phyloP scores from a whole-genome alignment of 768 basidiomycete species.

The Trametopsis cervina region DNA sequence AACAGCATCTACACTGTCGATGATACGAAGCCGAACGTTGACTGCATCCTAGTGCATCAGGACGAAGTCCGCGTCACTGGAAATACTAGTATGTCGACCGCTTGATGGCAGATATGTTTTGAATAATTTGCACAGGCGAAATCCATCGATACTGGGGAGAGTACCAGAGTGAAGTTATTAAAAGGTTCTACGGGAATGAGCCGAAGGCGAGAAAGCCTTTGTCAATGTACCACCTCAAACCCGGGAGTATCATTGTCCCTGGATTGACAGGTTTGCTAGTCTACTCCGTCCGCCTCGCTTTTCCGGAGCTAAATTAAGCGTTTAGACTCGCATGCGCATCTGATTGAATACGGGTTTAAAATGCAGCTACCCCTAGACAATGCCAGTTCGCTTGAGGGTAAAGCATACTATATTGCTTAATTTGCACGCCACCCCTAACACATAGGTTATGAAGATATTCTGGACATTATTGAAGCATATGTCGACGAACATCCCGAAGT shows the following conservation, averaged over 20 bases:
- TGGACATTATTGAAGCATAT: slow-evolving; percentile 52
- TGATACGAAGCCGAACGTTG: slow-evolving; percentile 37
- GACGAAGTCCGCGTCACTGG: slow-evolving; percentile 43
- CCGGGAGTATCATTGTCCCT: slow-evolving; percentile 52
- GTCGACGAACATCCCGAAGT: slow-evolving; percentile 53
- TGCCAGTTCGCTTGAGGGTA: slow-evolving; percentile 54
- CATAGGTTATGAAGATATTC: slow-evolving; percentile 41
- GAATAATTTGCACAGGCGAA: slow-evolving; percentile 12
- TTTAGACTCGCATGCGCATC: slow-evolving; percentile 75
- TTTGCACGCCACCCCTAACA: not conserved
- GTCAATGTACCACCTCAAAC: slow-evolving; percentile 14
- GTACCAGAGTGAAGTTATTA: slow-evolving; percentile 20
- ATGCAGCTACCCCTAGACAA: slow-evolving; percentile 57
- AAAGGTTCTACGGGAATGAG: slow-evolving; percentile 22
- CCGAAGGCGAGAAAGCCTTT: slow-evolving; percentile 22
- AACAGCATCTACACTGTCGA: slow-evolving; percentile 69
- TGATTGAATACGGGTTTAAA: slow-evolving; percentile 68
- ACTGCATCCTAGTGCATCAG: slow-evolving; percentile 54
- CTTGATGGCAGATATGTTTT: too few species aligned
- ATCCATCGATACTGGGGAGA: slow-evolving; percentile 21
- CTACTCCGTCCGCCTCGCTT: not conserved
- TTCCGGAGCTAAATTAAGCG: not conserved
- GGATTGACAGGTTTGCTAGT: slow-evolving; percentile 54
- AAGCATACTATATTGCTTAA: not conserved
- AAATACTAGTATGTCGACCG: slow-evolving; percentile 32